Base-by-base conservation (phyloP, 352 stramenopile species). In the Phytophthora podocarpi region DNA sequence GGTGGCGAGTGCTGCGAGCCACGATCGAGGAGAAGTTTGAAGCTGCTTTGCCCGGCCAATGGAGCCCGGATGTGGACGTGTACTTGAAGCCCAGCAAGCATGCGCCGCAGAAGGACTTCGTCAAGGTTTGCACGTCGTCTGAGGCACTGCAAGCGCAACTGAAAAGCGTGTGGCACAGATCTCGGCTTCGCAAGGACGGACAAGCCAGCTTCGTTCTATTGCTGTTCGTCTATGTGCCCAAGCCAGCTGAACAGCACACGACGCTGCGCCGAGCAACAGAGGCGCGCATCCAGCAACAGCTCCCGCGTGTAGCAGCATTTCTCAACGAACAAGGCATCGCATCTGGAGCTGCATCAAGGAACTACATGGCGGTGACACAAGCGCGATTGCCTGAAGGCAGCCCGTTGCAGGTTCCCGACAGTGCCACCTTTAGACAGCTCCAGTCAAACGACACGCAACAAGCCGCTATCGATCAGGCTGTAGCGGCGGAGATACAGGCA, bases 201-300 rank as follows among this genome's bases (percentile, higher is more conserved):
- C 58, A 67, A 10, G 36, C 26, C 39, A 41, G 47, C 9, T 59
- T 66, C 37, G 24, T 51, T 26, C 48, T 56, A 16, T 43, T 50
- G 48, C 24, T 54, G 2, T 65, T 65, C 42, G 48, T 59, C 9
- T 66, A 66, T 39, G 42, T 60, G 18, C 48, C 40, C 13, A 59
- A n/a, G 21, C 3, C 32, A 16, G 5, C 39, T 9, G 36, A 43
- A 6, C 31, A 26, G 0, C 35, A 21, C 1, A 13, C n/a, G 1
- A 41, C 40, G 0, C 35, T 66, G 11, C 36, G 47, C 0, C 30
- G 48, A 15, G 48, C 57, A 5, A 66, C 48, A 26, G 36, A 47
- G 20, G 43, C 32, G 2, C 21, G 46, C 1, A 59, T 65, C 12
- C 46, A 51, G 20, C 27, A 59, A 13, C 46, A 65, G 35, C 15